phyloP scores from a whole-genome alignment of 495 filamentous ascomycete genomes.

The Aspergillus cavernicola region DNA sequence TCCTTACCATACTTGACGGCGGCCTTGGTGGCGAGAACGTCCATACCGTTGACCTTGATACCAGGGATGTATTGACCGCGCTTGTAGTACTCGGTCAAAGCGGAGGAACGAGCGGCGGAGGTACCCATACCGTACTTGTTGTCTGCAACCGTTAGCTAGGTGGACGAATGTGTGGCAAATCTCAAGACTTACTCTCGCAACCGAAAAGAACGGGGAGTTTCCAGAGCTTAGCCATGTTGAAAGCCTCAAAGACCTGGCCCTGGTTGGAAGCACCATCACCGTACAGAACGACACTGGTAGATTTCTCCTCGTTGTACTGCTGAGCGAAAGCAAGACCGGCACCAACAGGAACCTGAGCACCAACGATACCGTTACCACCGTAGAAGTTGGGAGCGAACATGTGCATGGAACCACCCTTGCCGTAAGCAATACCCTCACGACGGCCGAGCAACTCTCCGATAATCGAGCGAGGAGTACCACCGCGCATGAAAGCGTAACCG shows the following conservation, averaged over 20 bases:
- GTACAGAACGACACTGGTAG: conserved; percentile 85
- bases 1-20: conserved; percentile 90
- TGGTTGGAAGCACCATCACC: conserved; percentile 98
- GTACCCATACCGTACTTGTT: conserved; percentile 99
- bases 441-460: conserved; percentile 95
- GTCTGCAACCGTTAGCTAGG: conserved; percentile 53
- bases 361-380: conserved; percentile 98
- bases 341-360: conserved; percentile 96
- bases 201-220: conserved; percentile 91
- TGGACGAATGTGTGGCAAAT: background rate
- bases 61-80: conserved; percentile 99
- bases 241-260: conserved; percentile 98
- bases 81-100: conserved; percentile 99
- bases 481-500: conserved; percentile 96
- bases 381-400: conserved; percentile 99
- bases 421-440: conserved; percentile 93
- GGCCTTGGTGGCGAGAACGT: conserved; percentile 95
- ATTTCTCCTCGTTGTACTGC: conserved; percentile 82
- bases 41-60: conserved; percentile 99
- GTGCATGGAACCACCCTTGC: conserved; percentile 99
- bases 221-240: conserved; percentile 99
- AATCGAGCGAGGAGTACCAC: conserved; percentile 84
- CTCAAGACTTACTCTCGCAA: conserved; percentile 78
- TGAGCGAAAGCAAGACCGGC: conserved; percentile 96
- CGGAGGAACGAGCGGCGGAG: conserved; percentile 86